Conservation (phyloP, 2,329 filamentous ascomycete genomes). For the Trichoderma polysporum region DNA sequence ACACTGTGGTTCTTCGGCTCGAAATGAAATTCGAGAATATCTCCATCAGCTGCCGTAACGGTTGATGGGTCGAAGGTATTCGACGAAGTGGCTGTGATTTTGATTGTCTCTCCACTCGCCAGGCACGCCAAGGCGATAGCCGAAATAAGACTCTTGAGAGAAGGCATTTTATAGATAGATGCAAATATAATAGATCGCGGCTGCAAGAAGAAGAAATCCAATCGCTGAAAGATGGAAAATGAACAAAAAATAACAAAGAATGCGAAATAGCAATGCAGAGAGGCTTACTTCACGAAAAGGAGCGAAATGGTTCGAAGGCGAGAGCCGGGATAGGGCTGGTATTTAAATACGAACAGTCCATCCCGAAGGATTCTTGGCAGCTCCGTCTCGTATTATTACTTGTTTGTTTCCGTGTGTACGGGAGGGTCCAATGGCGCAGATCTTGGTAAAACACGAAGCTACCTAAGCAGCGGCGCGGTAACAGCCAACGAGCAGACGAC, state of each 20-base stretch:
- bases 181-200: background rate
- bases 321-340: background rate
- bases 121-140: slow-evolving; percentile 29
- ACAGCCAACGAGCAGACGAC: background rate
- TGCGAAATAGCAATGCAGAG: background rate
- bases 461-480: background rate
- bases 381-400: slow-evolving; percentile 5
- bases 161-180: slow-evolving; percentile 29
- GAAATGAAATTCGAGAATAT: slow-evolving; percentile 41
- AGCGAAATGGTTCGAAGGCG: slow-evolving; percentile 30
- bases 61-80: slow-evolving; percentile 37
- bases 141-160: slow-evolving; percentile 30
- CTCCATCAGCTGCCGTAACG: slow-evolving; percentile 34
- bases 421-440: slow-evolving; percentile 1
- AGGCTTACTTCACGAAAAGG: background rate
- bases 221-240: slow-evolving; percentile 22
- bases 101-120: slow-evolving; percentile 35
- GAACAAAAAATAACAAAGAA: slow-evolving; percentile 30
- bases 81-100: slow-evolving; percentile 35
- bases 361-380: background rate
- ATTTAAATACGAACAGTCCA: background rate
- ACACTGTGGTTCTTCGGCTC: slow-evolving; percentile 40
- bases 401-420: background rate
- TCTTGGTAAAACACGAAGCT: background rate
- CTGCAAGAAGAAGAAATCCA: background rate